phyloP scores from a whole-genome alignment of 257 asterid genomes.

The Solanum lycopersicoides region DNA sequence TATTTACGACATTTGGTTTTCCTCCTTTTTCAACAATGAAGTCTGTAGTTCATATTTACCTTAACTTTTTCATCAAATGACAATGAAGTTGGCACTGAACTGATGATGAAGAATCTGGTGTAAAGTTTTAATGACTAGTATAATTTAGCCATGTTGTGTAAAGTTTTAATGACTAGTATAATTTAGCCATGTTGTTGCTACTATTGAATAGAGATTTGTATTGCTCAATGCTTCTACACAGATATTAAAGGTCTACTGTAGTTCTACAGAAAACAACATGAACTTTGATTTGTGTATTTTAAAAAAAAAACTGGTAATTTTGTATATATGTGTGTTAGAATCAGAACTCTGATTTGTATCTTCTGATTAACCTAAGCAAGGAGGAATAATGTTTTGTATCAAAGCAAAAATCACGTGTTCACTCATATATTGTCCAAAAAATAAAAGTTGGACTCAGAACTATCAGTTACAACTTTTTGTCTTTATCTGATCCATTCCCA shows the following conservation, averaged over 20 bases:
- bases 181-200: neutral
- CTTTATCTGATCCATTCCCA: neutral
- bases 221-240: neutral
- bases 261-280: neutral
- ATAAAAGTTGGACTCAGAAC: neutral
- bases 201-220: neutral
- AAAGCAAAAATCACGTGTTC: neutral
- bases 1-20: neutral
- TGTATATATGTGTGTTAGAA: no score
- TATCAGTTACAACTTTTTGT: neutral
- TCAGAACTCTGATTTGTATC: neutral
- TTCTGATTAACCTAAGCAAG: neutral
- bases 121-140: neutral
- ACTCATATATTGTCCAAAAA: neutral
- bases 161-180: neutral
- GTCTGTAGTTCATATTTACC: neutral
- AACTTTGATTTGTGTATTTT: neutral
- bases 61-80: neutral
- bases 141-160: neutral
- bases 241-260: neutral
- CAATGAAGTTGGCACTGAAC: neutral
- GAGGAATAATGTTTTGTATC: neutral
- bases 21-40: neutral
- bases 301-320: no score
- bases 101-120: neutral